Conservation (phyloP, 78 protist genomes). For the Planoprotostelium fungivorum region DNA sequence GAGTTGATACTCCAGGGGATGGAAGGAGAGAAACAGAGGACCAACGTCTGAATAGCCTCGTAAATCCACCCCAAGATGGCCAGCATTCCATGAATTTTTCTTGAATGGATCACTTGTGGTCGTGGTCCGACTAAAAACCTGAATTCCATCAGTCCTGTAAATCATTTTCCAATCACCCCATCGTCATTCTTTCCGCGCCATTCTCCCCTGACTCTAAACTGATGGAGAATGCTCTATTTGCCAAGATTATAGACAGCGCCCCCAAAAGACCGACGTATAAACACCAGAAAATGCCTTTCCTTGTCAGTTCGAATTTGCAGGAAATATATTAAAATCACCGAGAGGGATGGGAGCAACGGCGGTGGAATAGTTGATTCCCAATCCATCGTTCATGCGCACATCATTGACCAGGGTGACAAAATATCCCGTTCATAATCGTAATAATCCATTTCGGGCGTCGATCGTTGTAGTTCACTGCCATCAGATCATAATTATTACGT, state of each 20-base stretch:
- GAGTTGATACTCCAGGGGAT: neutral
- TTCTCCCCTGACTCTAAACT: neutral
- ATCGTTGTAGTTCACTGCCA: too few species aligned
- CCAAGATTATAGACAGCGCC: neutral
- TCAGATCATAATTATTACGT: too few species aligned
- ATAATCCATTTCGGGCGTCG: too few species aligned
- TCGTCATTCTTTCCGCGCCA: neutral
- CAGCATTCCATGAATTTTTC: neutral
- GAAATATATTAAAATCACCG: too few species aligned
- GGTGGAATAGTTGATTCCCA: too few species aligned
- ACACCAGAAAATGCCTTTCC: too few species aligned
- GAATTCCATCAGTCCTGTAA: neutral
- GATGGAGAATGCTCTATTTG: neutral
- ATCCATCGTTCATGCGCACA: too few species aligned
- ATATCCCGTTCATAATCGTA: too few species aligned
- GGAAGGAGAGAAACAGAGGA: neutral
- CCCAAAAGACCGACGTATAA: too few species aligned
- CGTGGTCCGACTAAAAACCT: neutral
- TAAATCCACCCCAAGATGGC: neutral
- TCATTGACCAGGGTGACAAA: too few species aligned
- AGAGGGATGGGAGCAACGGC: too few species aligned
- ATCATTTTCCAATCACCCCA: neutral
- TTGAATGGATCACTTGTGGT: neutral
- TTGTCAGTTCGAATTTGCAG: too few species aligned
- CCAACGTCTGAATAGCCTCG: neutral